phyloP scores from a whole-genome alignment of 441 rosid genomes.

The Adansonia grandidieri region DNA sequence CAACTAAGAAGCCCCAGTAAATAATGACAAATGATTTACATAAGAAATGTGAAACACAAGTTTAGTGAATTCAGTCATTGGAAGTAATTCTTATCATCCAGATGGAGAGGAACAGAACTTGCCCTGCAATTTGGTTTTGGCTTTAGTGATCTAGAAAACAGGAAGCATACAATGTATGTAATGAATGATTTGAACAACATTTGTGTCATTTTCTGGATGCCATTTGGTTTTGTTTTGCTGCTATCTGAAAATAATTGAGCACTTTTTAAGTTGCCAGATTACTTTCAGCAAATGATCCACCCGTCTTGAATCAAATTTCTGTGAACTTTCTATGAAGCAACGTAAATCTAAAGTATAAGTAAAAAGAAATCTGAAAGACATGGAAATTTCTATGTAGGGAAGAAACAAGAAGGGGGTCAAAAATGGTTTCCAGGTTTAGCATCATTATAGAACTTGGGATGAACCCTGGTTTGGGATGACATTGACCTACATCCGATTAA shows the following conservation, averaged over 20 bases:
- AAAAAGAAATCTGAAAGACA: not conserved
- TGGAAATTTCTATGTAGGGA: not conserved
- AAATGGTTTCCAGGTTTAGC: too few species aligned
- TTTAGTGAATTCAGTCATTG: not conserved
- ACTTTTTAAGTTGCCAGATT: not conserved
- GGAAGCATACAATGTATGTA: not conserved
- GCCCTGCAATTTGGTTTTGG: not conserved
- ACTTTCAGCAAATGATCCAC: not conserved
- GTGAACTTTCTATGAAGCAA: not conserved
- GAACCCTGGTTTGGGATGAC: not conserved
- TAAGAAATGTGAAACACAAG: not conserved
- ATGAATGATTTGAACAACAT: not conserved
- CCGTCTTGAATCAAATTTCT: not conserved
- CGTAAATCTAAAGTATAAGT: not conserved
- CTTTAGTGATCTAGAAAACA: not conserved
- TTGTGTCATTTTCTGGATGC: constrained; percentile 2
- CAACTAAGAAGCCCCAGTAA: constrained; percentile 19
- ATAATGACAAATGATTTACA: not conserved
- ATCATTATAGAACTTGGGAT: not conserved
- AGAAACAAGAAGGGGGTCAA: not conserved
- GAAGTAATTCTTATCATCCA: not conserved
- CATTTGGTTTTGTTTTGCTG: constrained; percentile 16
- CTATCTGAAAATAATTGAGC: not conserved
- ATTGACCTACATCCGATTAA: not conserved
- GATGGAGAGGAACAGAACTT: not conserved